Base-by-base conservation (phyloP, 2,329 filamentous ascomycete genomes). In the Aureobasidium sp. region DNA sequence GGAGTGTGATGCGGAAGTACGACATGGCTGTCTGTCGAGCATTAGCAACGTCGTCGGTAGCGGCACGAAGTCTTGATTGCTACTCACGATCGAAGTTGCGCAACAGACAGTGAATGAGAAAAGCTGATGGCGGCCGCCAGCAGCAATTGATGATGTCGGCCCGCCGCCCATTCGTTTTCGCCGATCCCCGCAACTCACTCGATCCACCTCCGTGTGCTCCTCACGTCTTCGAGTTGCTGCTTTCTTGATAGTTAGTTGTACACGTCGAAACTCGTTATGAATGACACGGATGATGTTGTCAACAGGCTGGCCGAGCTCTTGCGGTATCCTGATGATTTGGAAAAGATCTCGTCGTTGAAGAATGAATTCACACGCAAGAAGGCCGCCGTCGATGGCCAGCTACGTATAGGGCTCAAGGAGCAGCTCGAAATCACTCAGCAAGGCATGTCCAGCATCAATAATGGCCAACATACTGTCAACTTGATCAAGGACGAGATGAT, bases 401-500 rank as follows among this genome's bases (percentile, higher is more conserved):
- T 99, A 62, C 90, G 92, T 67, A 86, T 86, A 74, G 92, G 91
- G 41, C 83, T 97, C 67, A 87, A 90, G 69, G 91, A 96, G 71
- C 94, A 99, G 80, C 84, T 99, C 63, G 90, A 96, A 77, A 89
- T 92, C 61, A 97, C 94, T 12, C 93, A 97, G 78, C 84, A 89
- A 68, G 94, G 94, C 74, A 96, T 99, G 87, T 88, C 80, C 67
- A 89, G 89, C 65, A 87, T 99, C 67, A 86, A 85, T 48, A 91
- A 97, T 72, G 92, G 92, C 62, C 92, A 97, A 76, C 89, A 92
- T 74, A 90, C 90, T 64, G 90, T 99, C 39, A 88, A 90, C 72
- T 85, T 89, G 69, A 97, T 97, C 77, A 96, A 96, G 76, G 93
- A 97, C 68, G 94, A 99, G 79, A 94, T 99, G 85, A 91, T 95